Percentiles rank a stretch among this genome's conserved stretches.
Conservation (phyloP, 2,329 filamentous ascomycete species). For the Tolypocladium inflatum region DNA sequence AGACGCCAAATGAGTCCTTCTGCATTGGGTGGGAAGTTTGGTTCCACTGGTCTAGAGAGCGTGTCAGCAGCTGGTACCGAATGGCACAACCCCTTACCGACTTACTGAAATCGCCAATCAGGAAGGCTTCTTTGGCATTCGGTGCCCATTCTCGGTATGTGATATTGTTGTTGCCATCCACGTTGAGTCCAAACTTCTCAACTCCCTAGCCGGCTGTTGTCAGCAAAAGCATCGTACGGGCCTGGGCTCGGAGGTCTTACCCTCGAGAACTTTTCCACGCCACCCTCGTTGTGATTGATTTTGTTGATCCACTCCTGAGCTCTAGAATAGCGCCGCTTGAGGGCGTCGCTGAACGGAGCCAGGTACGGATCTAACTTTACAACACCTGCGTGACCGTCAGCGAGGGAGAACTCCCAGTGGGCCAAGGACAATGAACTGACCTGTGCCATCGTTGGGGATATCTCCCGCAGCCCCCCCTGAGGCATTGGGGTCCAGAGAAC, state of each 20-base stretch:
- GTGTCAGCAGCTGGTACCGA: conserved; percentile 15
- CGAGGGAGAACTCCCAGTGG: not conserved
- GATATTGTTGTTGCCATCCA: conserved; percentile 74
- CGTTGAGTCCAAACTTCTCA: conserved; percentile 79
- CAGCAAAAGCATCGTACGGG: not conserved
- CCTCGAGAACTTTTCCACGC: conserved; percentile 83
- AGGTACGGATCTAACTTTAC: conserved; percentile 84
- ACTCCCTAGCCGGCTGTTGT: conserved; percentile 52
- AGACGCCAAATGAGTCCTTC: conserved; percentile 77
- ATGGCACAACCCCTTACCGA: not conserved
- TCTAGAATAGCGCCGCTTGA: conserved; percentile 68
- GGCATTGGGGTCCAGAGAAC: not conserved
- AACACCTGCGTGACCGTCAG: conserved; percentile 52
- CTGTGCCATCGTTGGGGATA: conserved; percentile 61
- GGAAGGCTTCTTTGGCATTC: conserved; percentile 71
- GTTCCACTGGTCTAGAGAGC: conserved; percentile 68
- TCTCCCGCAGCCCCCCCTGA: conserved; percentile 33
- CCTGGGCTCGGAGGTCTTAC: conserved; percentile 31
- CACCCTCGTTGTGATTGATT: conserved; percentile 77
- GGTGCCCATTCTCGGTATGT: conserved; percentile 94
- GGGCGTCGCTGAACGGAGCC: conserved; percentile 67
- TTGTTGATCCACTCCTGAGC: conserved; percentile 79
- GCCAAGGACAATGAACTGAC: conserved; percentile 30
- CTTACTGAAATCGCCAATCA: conserved; percentile 92
- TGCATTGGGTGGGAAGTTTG: conserved; percentile 76